Base-by-base conservation (phyloP, 2,329 filamentous ascomycete species). In the Microsporum canis region DNA sequence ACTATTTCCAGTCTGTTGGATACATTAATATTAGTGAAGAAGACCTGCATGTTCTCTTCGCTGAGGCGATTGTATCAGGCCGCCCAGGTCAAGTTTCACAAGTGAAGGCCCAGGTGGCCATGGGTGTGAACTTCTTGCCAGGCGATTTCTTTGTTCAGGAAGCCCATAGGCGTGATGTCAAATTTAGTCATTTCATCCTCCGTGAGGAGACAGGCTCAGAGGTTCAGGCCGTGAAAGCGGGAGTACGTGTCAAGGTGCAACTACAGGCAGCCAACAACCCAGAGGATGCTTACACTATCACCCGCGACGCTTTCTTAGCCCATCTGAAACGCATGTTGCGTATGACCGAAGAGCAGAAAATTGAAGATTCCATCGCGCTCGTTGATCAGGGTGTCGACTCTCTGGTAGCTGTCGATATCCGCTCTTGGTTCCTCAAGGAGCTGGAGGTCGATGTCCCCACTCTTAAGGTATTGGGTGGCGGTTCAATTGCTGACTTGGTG, bases 1-100 rank as follows among this genome's bases (percentile, higher is more conserved):
- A 56, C 34, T 38, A 43, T n/a, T 38, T 58, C 27, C 43, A 47
- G 43, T 47, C 43, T 3, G 23, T 43, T 34, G 23, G 56, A 4
- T 39, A 39, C 41, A 38, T 51, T 33, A 59, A 51, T 33, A 39
- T 51, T 3, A 79, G 79, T 1, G 80, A 82, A 67, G 71, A 73
- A 2, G 79, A 81, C 59, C 66, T 82, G 14, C 78, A 81, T 64
- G 76, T 79, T 64, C 75, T 79, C 70, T 79, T 82, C 62, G 72
- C 80, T 6, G 79, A 82, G 66, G 79, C 79, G 3, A 76, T 83
- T 27, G 67, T 72, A 0, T 73, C 74, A 0, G 78, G 79, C 3
- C 70, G 68, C 5, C 74, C 76, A 10, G 7, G 23, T 17, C 43
- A 47, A 29, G 43, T 6, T 3, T 12, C 51, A 33, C n/a, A 8